A percentile compares a stretch with the other conserved stretches of the same genome.
phyloP scores from a whole-genome alignment of 257 asterid genomes.

The Primulina huaijiensis region DNA sequence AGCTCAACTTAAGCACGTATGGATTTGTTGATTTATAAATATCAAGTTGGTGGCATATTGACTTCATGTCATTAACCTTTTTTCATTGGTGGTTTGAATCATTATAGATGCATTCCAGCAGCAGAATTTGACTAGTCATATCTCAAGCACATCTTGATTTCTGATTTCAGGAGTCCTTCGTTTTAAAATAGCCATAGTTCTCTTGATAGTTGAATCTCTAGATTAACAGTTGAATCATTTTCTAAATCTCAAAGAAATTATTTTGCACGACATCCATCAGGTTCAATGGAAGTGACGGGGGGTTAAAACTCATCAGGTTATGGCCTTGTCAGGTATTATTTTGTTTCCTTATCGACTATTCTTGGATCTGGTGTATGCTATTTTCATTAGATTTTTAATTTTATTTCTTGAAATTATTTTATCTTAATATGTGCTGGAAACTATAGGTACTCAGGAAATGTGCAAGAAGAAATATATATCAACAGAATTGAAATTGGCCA shows the following conservation, averaged over 20 bases:
- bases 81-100: slow-evolving; percentile 9
- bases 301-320: slow-evolving; percentile 50
- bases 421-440: slow-evolving; percentile 11
- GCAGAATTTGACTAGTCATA: neutral
- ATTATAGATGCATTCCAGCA: slow-evolving; percentile 12
- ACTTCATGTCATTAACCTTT: neutral
- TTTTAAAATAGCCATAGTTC: neutral
- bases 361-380: neutral
- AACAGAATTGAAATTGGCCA: slow-evolving; percentile 22
- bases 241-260: slow-evolving; percentile 1
- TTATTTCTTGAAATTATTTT: neutral
- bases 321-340: slow-evolving; percentile 60
- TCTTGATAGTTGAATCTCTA: neutral
- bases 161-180: slow-evolving; percentile 4
- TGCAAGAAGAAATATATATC: slow-evolving; percentile 32
- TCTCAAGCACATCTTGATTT: slow-evolving; percentile 18
- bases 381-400: neutral
- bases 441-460: slow-evolving; percentile 53
- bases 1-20: neutral
- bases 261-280: slow-evolving; percentile 28
- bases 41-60: slow-evolving; percentile 5
- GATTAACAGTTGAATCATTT: neutral
- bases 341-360: neutral
- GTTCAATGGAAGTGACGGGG: slow-evolving; percentile 63
- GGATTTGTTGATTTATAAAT: neutral